phyloP scores from a whole-genome alignment of 106 monocot genomes.

The Dioscorea alata region DNA sequence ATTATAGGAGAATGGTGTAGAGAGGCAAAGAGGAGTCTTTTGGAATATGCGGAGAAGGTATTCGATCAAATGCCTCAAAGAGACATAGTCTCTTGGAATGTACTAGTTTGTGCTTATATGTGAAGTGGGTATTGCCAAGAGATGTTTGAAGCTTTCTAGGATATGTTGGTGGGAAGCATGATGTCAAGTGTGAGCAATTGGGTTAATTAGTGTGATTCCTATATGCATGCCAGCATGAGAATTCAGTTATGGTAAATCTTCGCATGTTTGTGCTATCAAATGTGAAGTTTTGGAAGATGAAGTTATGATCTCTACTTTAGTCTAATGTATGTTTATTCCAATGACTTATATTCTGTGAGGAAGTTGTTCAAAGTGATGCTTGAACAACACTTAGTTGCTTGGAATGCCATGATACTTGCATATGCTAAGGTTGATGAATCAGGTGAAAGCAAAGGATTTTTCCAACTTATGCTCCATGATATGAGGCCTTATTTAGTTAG shows the following conservation, averaged over 20 bases:
- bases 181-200: slow-evolving; percentile 41
- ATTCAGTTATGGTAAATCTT: slow-evolving; percentile 6
- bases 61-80: slow-evolving; percentile 48
- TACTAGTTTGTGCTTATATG: slow-evolving; percentile 42
- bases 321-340: slow-evolving; percentile 46
- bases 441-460: slow-evolving; percentile 23
- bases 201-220: slow-evolving; percentile 29
- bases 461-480: slow-evolving; percentile 28
- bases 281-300: slow-evolving; percentile 23
- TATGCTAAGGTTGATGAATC: slow-evolving; percentile 27
- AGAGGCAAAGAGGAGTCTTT: slow-evolving; percentile 28
- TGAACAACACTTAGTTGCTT: slow-evolving; percentile 31
- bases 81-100: slow-evolving; percentile 67
- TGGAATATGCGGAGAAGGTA: slow-evolving; percentile 27
- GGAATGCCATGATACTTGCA: slow-evolving; percentile 57
- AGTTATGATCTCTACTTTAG: slow-evolving; percentile 35
- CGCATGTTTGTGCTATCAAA: slow-evolving; percentile 47
- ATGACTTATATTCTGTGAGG: slow-evolving; percentile 24
- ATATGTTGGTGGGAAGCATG: slow-evolving; percentile 23
- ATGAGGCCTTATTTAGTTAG: slow-evolving; percentile 39
- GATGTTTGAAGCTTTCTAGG: slow-evolving; percentile 22
- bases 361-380: slow-evolving; percentile 24
- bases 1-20: no score
- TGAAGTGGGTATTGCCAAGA: slow-evolving; percentile 25
- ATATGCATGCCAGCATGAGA: slow-evolving; percentile 3